Conservation (phyloP, 176 grass and related monocot genomes). For the Melocanna baccifera region DNA sequence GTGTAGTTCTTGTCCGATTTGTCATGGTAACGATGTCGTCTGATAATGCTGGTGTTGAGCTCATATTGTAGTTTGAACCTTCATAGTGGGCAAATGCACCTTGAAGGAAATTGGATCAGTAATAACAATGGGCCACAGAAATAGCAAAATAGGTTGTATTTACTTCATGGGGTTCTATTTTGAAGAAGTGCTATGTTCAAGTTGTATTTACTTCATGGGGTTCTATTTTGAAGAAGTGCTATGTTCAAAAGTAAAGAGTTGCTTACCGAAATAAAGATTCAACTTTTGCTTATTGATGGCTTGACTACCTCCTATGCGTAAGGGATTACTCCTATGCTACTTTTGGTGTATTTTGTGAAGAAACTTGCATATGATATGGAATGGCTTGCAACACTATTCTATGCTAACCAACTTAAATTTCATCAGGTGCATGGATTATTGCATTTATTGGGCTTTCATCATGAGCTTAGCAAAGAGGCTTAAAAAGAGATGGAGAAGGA, state of each 20-base stretch:
- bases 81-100: not conserved
- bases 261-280: not conserved
- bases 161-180: slow-evolving; percentile 7
- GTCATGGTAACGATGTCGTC: not conserved
- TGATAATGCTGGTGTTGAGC: not conserved
- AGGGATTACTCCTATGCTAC: slow-evolving; percentile 2
- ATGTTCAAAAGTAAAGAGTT: not conserved
- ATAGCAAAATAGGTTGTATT: not conserved
- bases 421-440: slow-evolving; percentile 88
- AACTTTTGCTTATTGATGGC: not conserved
- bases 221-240: slow-evolving; percentile 1
- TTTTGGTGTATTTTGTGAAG: not conserved
- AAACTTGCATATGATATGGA: not conserved
- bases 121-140: not conserved
- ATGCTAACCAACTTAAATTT: slow-evolving; percentile 19
- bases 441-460: slow-evolving; percentile 96
- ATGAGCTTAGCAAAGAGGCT: slow-evolving; percentile 71
- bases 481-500: slow-evolving; percentile 94
- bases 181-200: not conserved
- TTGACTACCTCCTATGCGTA: not conserved
- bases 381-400: not conserved
- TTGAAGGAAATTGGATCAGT: not conserved
- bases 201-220: too few relatives aligned
- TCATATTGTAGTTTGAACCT: not conserved
- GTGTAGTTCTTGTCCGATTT: not conserved